A percentile compares a stretch with the other conserved stretches of the same genome.
phyloP scores from a whole-genome alignment of 1,139 yeast genomes.

The Debaryomyces robertsiae region DNA sequence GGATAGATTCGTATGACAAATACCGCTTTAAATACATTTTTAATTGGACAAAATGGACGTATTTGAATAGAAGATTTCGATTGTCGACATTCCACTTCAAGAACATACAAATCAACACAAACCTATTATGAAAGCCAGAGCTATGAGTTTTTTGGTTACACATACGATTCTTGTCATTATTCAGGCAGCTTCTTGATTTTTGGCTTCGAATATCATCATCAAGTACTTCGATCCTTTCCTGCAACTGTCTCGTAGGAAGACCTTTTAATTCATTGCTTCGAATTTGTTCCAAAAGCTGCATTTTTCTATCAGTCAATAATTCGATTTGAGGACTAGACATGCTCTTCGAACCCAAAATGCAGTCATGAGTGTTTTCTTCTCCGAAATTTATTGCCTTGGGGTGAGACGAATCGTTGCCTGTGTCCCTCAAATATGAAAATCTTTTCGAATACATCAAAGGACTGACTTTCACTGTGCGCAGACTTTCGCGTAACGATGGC shows the following conservation, averaged over 20 bases:
- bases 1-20: conserved; percentile 41
- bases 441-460: conserved; percentile 42
- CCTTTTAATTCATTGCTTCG: conserved; percentile 18
- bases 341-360: conserved; percentile 29
- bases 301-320: conserved; percentile 29
- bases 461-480: conserved; percentile 26
- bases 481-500: conserved; percentile 28
- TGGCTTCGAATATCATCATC: conserved; percentile 24
- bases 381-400: conserved; percentile 25
- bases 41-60: conserved; percentile 43
- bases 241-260: conserved; percentile 15
- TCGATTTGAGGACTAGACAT: conserved; percentile 34
- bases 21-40: conserved; percentile 31
- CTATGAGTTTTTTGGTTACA: background rate
- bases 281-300: conserved; percentile 29
- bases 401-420: conserved; percentile 21
- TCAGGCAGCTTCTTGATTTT: conserved; percentile 9
- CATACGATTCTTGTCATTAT: background rate
- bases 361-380: conserved; percentile 34
- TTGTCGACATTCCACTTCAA: conserved; percentile 47
- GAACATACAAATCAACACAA: conserved; percentile 43
- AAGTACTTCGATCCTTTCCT: conserved; percentile 27
- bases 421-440: conserved; percentile 45
- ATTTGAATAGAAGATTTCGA: conserved; percentile 39
- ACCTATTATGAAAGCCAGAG: conserved; percentile 38